phyloP scores from a whole-genome alignment of 2,329 filamentous ascomycete genomes.

The Ophiostoma perfectum region DNA sequence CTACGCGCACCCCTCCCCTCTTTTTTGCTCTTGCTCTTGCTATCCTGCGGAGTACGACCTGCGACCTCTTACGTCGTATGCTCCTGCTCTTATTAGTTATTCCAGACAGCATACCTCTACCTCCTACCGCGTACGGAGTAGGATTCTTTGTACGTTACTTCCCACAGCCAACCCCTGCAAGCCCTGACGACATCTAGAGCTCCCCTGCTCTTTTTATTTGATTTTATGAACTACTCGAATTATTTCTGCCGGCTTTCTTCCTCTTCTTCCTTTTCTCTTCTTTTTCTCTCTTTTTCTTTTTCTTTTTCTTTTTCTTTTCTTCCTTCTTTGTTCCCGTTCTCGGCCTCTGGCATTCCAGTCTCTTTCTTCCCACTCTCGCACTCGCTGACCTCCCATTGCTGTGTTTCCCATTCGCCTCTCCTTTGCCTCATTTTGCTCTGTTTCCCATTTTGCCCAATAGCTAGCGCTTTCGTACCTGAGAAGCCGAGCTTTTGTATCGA shows the following conservation, averaged over 20 bases:
- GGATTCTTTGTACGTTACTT: background rate
- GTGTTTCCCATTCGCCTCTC: slow-evolving; percentile 1
- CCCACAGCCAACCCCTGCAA: slow-evolving; percentile 12
- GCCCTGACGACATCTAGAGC: slow-evolving; percentile 13
- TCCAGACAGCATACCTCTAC: background rate
- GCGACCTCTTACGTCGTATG: background rate
- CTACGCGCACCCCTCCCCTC: slow-evolving; percentile 4
- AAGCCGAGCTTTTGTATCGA: background rate
- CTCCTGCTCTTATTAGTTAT: background rate
- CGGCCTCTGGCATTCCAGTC: background rate
- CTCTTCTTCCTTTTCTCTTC: background rate
- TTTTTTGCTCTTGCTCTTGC: background rate
- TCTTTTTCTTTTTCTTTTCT: background rate
- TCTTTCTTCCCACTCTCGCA: background rate
- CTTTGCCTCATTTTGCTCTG: background rate
- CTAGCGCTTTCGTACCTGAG: background rate
- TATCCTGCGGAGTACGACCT: background rate
- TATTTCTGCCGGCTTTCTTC: background rate
- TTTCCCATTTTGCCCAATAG: background rate
- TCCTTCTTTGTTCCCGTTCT: slow-evolving; percentile 11
- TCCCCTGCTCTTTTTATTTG: slow-evolving; percentile 1
- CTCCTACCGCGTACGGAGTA: background rate
- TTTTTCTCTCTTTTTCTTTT: background rate
- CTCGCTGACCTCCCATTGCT: background rate
- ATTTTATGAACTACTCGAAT: background rate